Base-by-base conservation (phyloP, 495 filamentous ascomycete genomes). In the Ascobolus immersus region DNA sequence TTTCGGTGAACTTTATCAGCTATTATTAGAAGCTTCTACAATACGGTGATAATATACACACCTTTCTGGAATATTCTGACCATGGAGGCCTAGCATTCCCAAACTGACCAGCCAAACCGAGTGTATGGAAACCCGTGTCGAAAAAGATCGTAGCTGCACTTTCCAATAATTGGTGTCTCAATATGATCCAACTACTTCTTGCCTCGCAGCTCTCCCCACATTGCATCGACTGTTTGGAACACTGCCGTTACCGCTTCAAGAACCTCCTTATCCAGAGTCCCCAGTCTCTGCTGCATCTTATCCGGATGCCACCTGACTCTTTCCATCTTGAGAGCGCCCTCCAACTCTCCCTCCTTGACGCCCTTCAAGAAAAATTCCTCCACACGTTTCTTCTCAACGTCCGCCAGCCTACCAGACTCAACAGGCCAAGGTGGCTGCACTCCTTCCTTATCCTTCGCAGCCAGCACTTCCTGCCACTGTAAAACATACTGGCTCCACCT, bases 241-340 rank as follows among this genome's bases (percentile, higher is more conserved):
- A 92, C 73, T 4, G 74, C 73, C 9, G 82, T 96, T 11, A 94
- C 76, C 31, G 63, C 64, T 54, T 73, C 72, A 51, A 89, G 62
- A 1, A 70, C 67, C 2, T 58, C 53, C 12, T 74, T 66, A 28
- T 77, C 69, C 26, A 76, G 55, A 0, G 61, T 67, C 2, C 79
- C 77, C 43, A 82, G 69, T 29, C 71, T 65, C 55, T 94, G 89
- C 59, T 90, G 79, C 21, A 94, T 75, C 60, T 94, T 99, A 54
- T 99, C 86, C 7, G 86, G 86, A 64, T 99, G 86, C 86, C 86
- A 99, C 7, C 80, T 57, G 7, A 94, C 69, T 23, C 86, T 65
- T 56, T 99, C 86, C 12, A 62, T 51, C 54, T 92, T 94, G 23
- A 99, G 55, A 38, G 21, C 80, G 50, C 35, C 59, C 52, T 12